phyloP scores from a whole-genome alignment of 1,284 basidiomycete genomes.

The Malassezia dermatis region DNA sequence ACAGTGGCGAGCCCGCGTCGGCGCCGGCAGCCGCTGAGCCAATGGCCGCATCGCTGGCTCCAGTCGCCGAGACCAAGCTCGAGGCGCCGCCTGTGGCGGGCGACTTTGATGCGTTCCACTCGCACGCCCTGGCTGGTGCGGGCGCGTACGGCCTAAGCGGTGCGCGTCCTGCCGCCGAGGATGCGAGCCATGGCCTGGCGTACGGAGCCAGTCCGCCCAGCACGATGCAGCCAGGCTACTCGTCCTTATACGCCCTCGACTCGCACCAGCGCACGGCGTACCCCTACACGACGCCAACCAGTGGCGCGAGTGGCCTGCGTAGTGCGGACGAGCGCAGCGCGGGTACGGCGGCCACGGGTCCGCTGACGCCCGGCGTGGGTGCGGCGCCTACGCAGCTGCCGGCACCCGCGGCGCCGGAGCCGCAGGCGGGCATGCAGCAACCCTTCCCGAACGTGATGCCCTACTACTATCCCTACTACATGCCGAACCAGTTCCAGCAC shows the following conservation, averaged over 20 bases:
- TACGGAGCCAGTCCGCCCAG: neutral
- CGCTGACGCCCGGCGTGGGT: neutral
- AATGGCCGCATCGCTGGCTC: neutral
- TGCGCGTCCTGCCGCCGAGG: neutral
- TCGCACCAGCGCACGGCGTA: slow-evolving; percentile 13
- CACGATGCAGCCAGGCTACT: slow-evolving; percentile 18
- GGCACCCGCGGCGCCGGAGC: slow-evolving; percentile 13
- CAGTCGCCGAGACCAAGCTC: neutral
- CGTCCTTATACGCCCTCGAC: slow-evolving; percentile 32
- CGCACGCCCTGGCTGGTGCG: slow-evolving; percentile 1
- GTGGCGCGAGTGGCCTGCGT: neutral
- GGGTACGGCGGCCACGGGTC: neutral
- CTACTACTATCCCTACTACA: slow-evolving; percentile 48
- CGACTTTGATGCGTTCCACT: slow-evolving; percentile 13
- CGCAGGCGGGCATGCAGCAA: slow-evolving; percentile 34
- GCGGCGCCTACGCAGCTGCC: neutral
- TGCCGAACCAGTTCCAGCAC: slow-evolving; percentile 48
- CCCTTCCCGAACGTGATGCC: slow-evolving; percentile 46
- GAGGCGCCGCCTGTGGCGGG: neutral
- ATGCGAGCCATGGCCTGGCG: neutral
- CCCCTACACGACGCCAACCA: neutral
- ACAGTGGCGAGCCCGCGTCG: slow-evolving; percentile 4
- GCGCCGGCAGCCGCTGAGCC: neutral
- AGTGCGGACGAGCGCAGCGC: neutral
- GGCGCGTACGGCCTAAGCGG: neutral